Conservation (phyloP, 768 basidiomycete species). For the Kwoniella shandongensis region DNA sequence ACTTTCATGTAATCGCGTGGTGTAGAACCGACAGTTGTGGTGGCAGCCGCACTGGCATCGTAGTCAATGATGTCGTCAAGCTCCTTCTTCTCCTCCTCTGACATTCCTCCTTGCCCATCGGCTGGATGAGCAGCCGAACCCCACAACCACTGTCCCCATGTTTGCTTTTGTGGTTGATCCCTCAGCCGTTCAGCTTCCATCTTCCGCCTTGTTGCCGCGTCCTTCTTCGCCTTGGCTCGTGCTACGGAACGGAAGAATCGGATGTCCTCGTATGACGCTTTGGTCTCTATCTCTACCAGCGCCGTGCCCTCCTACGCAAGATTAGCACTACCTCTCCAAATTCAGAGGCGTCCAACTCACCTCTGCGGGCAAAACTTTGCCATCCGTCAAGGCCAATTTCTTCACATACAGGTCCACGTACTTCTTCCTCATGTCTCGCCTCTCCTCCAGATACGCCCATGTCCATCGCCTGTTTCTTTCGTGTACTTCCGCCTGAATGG, state of each 20-base stretch:
- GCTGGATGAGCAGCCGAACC: slow-evolving; percentile 61
- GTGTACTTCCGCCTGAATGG: slow-evolving; percentile 77
- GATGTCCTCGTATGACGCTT: slow-evolving; percentile 89
- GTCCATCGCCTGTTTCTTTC: slow-evolving; percentile 84
- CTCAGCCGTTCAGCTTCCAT: slow-evolving; percentile 68
- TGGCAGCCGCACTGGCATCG: slow-evolving; percentile 71
- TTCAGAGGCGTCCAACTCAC: slow-evolving; percentile 55
- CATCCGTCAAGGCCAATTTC: slow-evolving; percentile 55
- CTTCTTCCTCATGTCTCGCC: slow-evolving; percentile 78
- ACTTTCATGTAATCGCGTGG: slow-evolving; percentile 78
- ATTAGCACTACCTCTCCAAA: neutral
- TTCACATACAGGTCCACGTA: slow-evolving; percentile 80
- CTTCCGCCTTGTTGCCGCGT: slow-evolving; percentile 67
- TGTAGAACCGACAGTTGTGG: slow-evolving; percentile 64
- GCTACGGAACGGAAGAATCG: slow-evolving; percentile 96
- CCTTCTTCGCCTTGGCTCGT: slow-evolving; percentile 80
- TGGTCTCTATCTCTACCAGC: slow-evolving; percentile 70
- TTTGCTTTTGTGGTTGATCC: slow-evolving; percentile 60
- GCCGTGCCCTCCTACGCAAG: slow-evolving; percentile 39
- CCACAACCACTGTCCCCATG: slow-evolving; percentile 72
- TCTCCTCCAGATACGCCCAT: slow-evolving; percentile 83
- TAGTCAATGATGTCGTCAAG: slow-evolving; percentile 88
- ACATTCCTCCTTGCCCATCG: slow-evolving; percentile 60
- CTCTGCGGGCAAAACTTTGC: slow-evolving; percentile 59
- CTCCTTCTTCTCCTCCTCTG: slow-evolving; percentile 83